These are phyloP conservation scores for Leucogyrophana mollusca DNA, from an alignment of 768 basidiomycete species.

Conservation along the genomic window DNA sequence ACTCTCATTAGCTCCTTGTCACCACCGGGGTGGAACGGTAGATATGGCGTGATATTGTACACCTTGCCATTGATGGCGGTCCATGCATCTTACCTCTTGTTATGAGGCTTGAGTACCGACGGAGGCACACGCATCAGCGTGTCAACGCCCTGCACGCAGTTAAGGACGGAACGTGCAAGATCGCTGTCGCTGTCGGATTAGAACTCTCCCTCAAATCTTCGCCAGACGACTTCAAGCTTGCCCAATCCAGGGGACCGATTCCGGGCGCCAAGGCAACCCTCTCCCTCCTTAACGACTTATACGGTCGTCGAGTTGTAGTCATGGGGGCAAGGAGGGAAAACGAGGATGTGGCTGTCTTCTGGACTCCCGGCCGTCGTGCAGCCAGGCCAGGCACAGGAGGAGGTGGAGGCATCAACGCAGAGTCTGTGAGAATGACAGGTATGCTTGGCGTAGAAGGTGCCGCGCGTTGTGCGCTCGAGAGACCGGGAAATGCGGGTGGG, in stretches of 20 bases:
- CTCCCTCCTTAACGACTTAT: conserved; percentile 50
- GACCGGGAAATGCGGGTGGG: no score
- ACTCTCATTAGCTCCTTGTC: conserved; percentile 93
- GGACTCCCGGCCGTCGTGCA: conserved; percentile 31
- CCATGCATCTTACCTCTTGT: conserved; percentile 86
- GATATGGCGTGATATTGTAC: conserved; percentile 93
- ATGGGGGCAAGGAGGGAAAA: no score
- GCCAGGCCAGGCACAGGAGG: conserved; percentile 43
- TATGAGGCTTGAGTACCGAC: conserved; percentile 64
- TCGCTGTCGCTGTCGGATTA: neutral
- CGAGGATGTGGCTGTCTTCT: conserved; percentile 13
- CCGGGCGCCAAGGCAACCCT: conserved; percentile 99
- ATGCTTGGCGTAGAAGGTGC: conserved; percentile 20
- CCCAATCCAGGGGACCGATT: conserved; percentile 88
- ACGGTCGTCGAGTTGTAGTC: conserved; percentile 63
- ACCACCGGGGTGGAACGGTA: conserved; percentile 92
- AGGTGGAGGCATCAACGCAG: conserved; percentile 55
- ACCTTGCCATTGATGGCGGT: conserved; percentile 88
- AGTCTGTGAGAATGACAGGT: conserved; percentile 43
- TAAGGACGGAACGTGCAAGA: neutral
- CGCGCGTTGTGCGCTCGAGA: conserved; percentile 75
- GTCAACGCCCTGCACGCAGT: conserved; percentile 60
- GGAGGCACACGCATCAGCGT: conserved; percentile 57
- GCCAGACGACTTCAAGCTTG: conserved; percentile 85
- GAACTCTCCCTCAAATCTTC: conserved; percentile 55